Evolutionary conservation across 306 rosid genomes (phyloP), one percentile per base, ranked within the genome.

Genomic region (Prosopis cineraria): DNA sequence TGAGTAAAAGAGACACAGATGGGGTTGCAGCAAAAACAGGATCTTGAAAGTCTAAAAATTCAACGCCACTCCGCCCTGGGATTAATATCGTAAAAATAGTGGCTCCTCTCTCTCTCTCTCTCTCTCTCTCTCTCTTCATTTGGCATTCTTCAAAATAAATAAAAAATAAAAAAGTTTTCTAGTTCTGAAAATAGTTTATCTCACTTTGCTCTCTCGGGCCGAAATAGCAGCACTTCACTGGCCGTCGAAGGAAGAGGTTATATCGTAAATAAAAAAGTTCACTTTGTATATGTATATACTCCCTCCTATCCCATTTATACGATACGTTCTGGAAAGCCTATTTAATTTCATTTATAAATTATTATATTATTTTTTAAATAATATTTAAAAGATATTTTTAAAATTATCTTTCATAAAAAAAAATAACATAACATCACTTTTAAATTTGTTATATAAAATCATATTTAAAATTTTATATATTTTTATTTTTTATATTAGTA

Each of bases 1-100:
- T 22, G 33, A 4, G 50, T 39, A 20, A 68, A 17, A 45, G 63
- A 17, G 34, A 50, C 40, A 47, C 68, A 72, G 16, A 65, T 11
- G 70, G 73, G 63, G 43, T 37, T 33, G 27, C 34, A 84, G 77
- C 19, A 73, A 84, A 84, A 72, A 50, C 31, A 67, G 82, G 82
- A 80, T 72, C 87, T 77, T 55, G 73, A 17, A 67, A 5, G 37
- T 24, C 30, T 84, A 69, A 37, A 48, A 34, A 29, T 58, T 59
- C 62, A 41, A 36, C 74, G 20, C 40, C 16, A n/a, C 56, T 25
- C 68, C 17, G 16, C 3, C 44, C 60, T 62, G 34, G 25, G 11
- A 65, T 62, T 30, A 3, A 4, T 58, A 3, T 34, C 10, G 13
- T 55, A 55, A 56, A 56, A 56, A 25, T 66, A 66, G 71, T 6